Base-by-base conservation (phyloP, 1,284 basidiomycete species). In the Cutaneotrichosporon sp. region DNA sequence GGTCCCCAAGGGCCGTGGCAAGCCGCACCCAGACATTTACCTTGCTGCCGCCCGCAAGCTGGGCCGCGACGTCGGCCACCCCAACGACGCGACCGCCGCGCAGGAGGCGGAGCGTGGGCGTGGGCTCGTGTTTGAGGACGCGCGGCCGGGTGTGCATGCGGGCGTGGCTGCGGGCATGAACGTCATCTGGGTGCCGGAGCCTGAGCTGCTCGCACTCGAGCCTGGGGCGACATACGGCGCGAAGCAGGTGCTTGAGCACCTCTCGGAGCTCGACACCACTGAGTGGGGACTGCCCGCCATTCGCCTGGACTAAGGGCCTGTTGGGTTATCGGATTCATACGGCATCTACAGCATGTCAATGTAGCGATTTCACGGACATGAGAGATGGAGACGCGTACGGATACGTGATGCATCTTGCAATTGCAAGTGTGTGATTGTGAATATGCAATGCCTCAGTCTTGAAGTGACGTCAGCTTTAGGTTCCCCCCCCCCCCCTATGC, bases 61-160 rank as follows among this genome's bases (percentile, higher is more conserved):
- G 32, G 80, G 78, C 0, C 69, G 72, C 14, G 73, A 79, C 40
- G 80, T 81, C 16, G 80, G 81, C 0, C 69, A 70, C 0, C 72
- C 75, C 0, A 76, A 79, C 21, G 61, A 65, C 34, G 70, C 68
- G 59, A 71, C 69, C 0, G 68, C 74, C 0, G 72, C 63, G 26
- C 76, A 82, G 65, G 55, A 42, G n/a, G 69, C 60, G 5, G 74
- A 74, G 61, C 65, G 81, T 26, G 65, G 65, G 11, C 71, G 64
- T 60, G 80, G 76, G 6, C 59, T 82, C 22, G 80, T 82, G 11
- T 81, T 81, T 60, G 81, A 82, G 67, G 81, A 82, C 67, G 80
- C 79, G 18, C 53, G 60, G 36, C 63, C 74, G 64, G 80, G 80
- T 1, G 74, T 77, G 13, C 67, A 70, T 50, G 78, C 80, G 2